Evolutionary conservation across 257 asterid genomes (phyloP), one percentile per base, ranked within the genome.

Genomic region (Perilla frutescens): DNA sequence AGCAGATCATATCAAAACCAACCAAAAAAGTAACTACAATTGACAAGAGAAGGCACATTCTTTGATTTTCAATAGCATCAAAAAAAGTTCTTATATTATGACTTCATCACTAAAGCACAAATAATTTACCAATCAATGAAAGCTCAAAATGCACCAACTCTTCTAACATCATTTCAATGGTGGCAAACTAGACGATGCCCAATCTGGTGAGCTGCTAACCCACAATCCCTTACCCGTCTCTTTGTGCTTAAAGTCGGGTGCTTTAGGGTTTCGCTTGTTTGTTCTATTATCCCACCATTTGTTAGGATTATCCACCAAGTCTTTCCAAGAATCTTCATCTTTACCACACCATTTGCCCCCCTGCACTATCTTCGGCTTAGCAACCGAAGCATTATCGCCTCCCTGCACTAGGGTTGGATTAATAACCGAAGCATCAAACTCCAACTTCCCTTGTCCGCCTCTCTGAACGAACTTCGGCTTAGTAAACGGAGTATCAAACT

Each of bases 281-380:
- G 29, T 8, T 79, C 91, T 79, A 69, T 87, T 84, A 80, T 84
- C 91, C 89, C 89, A 84, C 91, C 91, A 87, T 32, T 80, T 81
- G 49, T 58, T 63, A 3, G 88, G 86, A 79, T 85, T 76, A 43
- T 88, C 89, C 61, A 83, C 86, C 81, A 87, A 81, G 58, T 74
- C 81, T 80, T 74, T 91, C 96, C 97, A 89, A 34, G 70, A 51
- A 32, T 81, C 83, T 4, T 68, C 92, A 75, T 74, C 73, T 32
- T 57, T 69, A 36, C 64, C 69, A 47, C 13, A 0, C 69, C 64
- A 34, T 39, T 75, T 60, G 66, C 43, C 31, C n/a, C 47, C 62
- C 64, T 54, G 81, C 66, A 43, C 76, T 31, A 26, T 69, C 74
- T 78, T 79, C 40, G 11, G 61, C 11, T 44, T 70, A 12, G 72